These are phyloP conservation scores for Vigna unguiculata DNA, from an alignment of 306 rosid genomes.

Conservation along the genomic window DNA sequence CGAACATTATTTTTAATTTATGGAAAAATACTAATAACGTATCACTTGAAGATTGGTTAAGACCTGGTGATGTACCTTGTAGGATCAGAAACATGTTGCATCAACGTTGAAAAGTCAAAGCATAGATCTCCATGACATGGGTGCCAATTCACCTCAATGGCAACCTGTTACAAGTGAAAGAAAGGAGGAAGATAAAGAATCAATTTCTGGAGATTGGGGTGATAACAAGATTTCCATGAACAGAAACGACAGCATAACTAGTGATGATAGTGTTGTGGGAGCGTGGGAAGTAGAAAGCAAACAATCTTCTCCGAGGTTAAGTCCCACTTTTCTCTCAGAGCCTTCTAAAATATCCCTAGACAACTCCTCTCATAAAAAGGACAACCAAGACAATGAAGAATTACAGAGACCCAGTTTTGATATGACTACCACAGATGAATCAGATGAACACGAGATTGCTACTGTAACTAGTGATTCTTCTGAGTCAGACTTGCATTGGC, in stretches of 20 bases:
- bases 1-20: not conserved
- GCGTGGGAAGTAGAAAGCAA: conserved; percentile 70
- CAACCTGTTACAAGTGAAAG: conserved; percentile 37
- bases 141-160: conserved; percentile 59
- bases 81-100: conserved; percentile 55
- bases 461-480: conserved; percentile 87
- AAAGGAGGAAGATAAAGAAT: conserved; percentile 71
- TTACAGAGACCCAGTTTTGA: conserved; percentile 50
- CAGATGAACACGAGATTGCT: conserved; percentile 76
- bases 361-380: conserved; percentile 4
- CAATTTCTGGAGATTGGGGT: conserved; percentile 65
- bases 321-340: conserved; percentile 51
- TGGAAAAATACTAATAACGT: not conserved
- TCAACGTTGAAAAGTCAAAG: conserved; percentile 66
- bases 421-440: conserved; percentile 58
- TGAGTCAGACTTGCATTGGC: conserved; percentile 83
- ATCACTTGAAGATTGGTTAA: not conserved
- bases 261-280: conserved; percentile 65
- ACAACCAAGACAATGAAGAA: conserved; percentile 42
- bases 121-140: conserved; percentile 77
- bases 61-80: not conserved
- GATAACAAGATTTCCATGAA: conserved; percentile 60
- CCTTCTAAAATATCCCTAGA: conserved; percentile 57
- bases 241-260: conserved; percentile 54
- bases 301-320: conserved; percentile 54